These are phyloP conservation scores for Tetrahymena borealis DNA, from an alignment of 73 alveolate species.

Conservation along the genomic window DNA sequence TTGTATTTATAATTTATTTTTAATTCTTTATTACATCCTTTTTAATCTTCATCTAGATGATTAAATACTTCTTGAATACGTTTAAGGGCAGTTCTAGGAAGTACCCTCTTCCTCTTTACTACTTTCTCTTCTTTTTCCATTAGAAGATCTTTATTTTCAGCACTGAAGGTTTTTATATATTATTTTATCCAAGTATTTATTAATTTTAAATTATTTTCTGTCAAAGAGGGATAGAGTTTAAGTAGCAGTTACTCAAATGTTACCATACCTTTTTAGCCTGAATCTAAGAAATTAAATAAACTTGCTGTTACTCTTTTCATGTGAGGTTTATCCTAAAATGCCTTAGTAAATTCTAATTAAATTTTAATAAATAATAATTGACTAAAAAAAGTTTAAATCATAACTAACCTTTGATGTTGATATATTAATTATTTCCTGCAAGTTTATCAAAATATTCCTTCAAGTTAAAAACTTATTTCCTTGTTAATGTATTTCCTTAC, in stretches of 20 bases:
- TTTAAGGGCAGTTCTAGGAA: conserved; percentile 14
- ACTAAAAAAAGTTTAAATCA: background rate
- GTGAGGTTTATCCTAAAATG: conserved; percentile 30
- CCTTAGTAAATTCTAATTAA: conserved; percentile 14
- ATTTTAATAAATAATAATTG: background rate
- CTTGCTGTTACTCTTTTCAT: conserved; percentile 47
- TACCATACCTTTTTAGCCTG: conserved; percentile 24
- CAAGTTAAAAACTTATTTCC: conserved; percentile 14
- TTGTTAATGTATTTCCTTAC: conserved; percentile 21
- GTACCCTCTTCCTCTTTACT: conserved; percentile 18
- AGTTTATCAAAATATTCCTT: conserved; percentile 29
- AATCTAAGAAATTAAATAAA: conserved; percentile 25
- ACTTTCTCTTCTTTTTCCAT: conserved; percentile 12
- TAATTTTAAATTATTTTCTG: conserved; percentile 5
- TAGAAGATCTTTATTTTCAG: conserved; percentile 2
- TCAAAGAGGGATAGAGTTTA: conserved; percentile 22
- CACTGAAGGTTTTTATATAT: conserved; percentile 18
- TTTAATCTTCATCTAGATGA: conserved; percentile 20
- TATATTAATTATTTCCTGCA: conserved; percentile 18
- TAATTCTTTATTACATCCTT: conserved; percentile 7
- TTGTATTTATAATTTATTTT: too few relatives aligned
- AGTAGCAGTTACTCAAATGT: conserved; percentile 22
- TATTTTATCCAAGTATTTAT: conserved; percentile 28
- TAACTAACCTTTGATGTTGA: conserved; percentile 4
- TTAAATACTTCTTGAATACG: conserved; percentile 11